Evolutionary conservation across 2,329 filamentous ascomycete species (phyloP).

Genomic region (Trichoderma guizhouense): DNA sequence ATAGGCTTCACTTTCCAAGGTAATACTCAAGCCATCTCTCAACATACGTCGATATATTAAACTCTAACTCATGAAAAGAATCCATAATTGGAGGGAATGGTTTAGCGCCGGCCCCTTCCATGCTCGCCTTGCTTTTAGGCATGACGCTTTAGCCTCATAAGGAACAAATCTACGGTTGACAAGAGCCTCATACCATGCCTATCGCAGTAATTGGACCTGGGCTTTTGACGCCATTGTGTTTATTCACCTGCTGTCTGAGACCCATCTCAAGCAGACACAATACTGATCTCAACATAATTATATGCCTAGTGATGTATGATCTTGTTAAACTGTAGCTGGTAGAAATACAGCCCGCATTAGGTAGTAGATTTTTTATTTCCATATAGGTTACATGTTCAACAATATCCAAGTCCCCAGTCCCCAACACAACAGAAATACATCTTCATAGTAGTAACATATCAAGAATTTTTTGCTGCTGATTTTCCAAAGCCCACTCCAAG

Average conservation of each 20-base stretch:
- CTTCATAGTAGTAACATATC: background rate
- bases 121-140: background rate
- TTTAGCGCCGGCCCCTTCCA: background rate
- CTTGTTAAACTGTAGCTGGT: background rate
- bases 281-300: background rate
- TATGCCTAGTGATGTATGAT: background rate
- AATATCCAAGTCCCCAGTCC: background rate
- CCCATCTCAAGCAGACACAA: background rate
- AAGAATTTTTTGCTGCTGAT: background rate
- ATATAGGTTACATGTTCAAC: background rate
- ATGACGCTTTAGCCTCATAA: background rate
- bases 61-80: background rate
- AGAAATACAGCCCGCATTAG: background rate
- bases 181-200: background rate
- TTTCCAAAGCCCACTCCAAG: background rate
- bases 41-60: background rate
- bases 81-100: background rate
- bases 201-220: background rate
- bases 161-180: background rate
- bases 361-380: no score
- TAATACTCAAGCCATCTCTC: background rate
- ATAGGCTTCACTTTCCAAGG: background rate
- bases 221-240: background rate
- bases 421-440: background rate
- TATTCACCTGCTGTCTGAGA: background rate